Evolutionary conservation across 495 filamentous ascomycete genomes (phyloP).

Genomic region (Neurospora terricola): DNA sequence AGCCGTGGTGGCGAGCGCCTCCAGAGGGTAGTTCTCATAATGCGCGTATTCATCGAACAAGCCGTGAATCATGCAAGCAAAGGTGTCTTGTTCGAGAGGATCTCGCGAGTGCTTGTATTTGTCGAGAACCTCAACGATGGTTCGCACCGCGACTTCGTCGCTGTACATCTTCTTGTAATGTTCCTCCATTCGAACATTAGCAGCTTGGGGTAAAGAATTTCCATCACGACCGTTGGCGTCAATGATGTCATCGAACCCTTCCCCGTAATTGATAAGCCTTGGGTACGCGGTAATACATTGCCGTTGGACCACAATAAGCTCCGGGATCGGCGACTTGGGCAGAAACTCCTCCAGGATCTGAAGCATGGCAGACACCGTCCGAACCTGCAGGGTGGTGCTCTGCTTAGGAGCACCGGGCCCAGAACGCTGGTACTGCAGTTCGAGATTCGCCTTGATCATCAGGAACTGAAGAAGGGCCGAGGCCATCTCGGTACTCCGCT

Average conservation of each 20-base stretch:
- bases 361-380: conserved; percentile 74
- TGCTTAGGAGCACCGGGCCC: conserved; percentile 35
- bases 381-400: conserved; percentile 57
- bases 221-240: conserved; percentile 70
- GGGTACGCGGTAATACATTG: conserved; percentile 87
- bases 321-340: conserved; percentile 35
- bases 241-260: conserved; percentile 81
- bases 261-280: conserved; percentile 91
- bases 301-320: conserved; percentile 58
- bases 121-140: conserved; percentile 71
- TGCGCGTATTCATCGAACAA: conserved; percentile 96
- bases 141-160: conserved; percentile 67
- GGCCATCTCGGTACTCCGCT: conserved; percentile 52
- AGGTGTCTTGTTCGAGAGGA: conserved; percentile 79
- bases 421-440: conserved; percentile 50
- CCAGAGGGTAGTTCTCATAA: conserved; percentile 86
- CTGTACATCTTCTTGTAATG: conserved; percentile 96
- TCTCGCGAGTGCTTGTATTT: conserved; percentile 77
- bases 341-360: conserved; percentile 61
- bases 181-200: conserved; percentile 88
- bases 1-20: conserved; percentile 87
- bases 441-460: conserved; percentile 71
- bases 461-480: conserved; percentile 62
- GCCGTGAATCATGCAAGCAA: conserved; percentile 97
- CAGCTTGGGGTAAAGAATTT: conserved; percentile 65